phyloP scores from a whole-genome alignment of 1,284 basidiomycete species.

The Dichomitus squalens region DNA sequence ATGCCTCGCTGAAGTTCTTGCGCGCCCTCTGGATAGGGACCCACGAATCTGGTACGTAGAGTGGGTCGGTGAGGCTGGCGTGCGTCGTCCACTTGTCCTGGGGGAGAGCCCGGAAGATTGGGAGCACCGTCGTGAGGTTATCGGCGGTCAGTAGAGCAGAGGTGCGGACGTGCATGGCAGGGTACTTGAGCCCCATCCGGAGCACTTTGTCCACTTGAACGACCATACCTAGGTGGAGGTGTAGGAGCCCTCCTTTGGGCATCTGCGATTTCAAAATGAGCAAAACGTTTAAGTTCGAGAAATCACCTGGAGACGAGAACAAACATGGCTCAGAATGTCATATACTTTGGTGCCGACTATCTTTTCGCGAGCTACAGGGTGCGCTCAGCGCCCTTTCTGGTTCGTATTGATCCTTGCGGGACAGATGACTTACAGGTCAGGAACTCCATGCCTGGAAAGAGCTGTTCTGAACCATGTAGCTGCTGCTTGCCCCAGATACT shows the following conservation, averaged over 20 bases:
- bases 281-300: not conserved
- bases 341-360: slow-evolving; percentile 64
- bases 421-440: slow-evolving; percentile 49
- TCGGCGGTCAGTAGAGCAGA: slow-evolving; percentile 38
- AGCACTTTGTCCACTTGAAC: slow-evolving; percentile 58
- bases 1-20: slow-evolving; percentile 45
- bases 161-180: slow-evolving; percentile 59
- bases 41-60: slow-evolving; percentile 52
- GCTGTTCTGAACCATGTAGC: slow-evolving; percentile 36
- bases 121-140: slow-evolving; percentile 45
- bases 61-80: slow-evolving; percentile 44
- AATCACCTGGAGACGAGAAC: not conserved
- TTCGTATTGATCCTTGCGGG: no score
- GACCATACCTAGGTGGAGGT: slow-evolving; percentile 71
- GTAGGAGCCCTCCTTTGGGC: slow-evolving; percentile 76
- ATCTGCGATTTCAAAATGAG: slow-evolving; percentile 45
- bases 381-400: not conserved
- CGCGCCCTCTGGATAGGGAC: slow-evolving; percentile 56
- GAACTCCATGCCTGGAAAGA: slow-evolving; percentile 79
- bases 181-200: slow-evolving; percentile 54
- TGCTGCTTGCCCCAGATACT: slow-evolving; percentile 56
- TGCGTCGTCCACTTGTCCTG: slow-evolving; percentile 33
- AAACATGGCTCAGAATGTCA: slow-evolving; percentile 58
- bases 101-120: slow-evolving; percentile 53
- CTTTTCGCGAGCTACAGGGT: slow-evolving; percentile 49